These are phyloP conservation scores for Neurospora sp. DNA, from an alignment of 495 filamentous ascomycete genomes.

Conservation along the genomic window DNA sequence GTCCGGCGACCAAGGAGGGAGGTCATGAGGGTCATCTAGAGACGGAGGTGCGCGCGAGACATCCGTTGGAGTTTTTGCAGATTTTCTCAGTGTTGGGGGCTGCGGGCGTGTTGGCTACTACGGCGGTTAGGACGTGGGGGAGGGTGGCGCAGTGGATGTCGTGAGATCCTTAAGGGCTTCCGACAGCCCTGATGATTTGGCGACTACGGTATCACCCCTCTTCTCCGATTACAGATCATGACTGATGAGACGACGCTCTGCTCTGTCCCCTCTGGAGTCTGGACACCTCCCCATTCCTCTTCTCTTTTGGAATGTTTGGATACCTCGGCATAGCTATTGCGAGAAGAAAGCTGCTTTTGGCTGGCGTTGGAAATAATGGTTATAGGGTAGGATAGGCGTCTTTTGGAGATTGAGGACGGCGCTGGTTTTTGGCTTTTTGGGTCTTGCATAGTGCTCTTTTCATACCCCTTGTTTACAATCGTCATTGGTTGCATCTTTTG, in stretches of 20 bases:
- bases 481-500: neutral
- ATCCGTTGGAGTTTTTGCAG: conserved; percentile 40
- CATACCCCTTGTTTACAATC: neutral
- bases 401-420: neutral
- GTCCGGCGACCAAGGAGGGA: conserved; percentile 21
- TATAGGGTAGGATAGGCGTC: neutral
- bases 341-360: no score
- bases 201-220: no score
- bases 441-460: neutral
- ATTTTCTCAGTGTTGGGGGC: conserved; percentile 36
- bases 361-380: neutral
- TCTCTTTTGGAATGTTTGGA: no score
- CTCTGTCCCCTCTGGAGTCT: no score
- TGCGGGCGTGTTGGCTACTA: conserved; percentile 25
- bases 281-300: no score
- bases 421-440: neutral
- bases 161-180: neutral
- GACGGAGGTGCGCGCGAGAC: conserved; percentile 36
- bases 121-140: conserved; percentile 19
- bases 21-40: conserved; percentile 32
- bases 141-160: conserved; percentile 2
- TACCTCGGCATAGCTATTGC: no score
- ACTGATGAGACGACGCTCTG: neutral
- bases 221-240: neutral
- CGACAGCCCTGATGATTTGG: no score